Evolutionary conservation across 805 yeast genomes (phyloP), one percentile per base, ranked within the genome.

Genomic region (Starmerella davenportii): DNA sequence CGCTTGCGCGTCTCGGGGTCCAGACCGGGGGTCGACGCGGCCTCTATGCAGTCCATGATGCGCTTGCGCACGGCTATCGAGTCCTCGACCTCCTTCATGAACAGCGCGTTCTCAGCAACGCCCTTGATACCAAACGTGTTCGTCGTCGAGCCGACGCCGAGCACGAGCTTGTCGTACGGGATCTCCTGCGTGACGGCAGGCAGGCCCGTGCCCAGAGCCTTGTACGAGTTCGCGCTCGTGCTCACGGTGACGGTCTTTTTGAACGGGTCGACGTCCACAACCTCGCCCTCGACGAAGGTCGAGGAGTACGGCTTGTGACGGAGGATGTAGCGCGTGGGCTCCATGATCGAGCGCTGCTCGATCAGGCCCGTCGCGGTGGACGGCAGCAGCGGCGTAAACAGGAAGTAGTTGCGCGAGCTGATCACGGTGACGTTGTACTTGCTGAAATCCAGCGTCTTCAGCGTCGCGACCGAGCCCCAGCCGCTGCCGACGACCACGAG

Each of bases 91-190:
- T 87, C 95, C 65, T 85, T 85, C 59, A 85, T 66, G 67, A 78
- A 85, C 38, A 80, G 72, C 17, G 93, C 90, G 59, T 81, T 64
- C 61, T 85, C 93, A 45, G 52, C 51, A 43, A 85, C 93, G 60
- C 96, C 95, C 36, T 93, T 92, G 48, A 80, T 85, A 54, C 93
- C 93, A 52, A 84, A 87, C 36, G 95, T 85, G 45, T 87, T 79
- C 51, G 90, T 90, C 59, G 79, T 79, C 39, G 95, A 93, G 58
- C 96, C 96, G 42, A 87, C 94, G 44, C 93, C 93, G 44, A 82
- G 69, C 34, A 85, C 90, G 48, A 85, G 68, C 60, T 80, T 79
- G 57, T 85, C 96, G 55, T 79, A 85, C 44, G 66, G 51, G 58
- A 77, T 45, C 68, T 68, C 49, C 43, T 61, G 63, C 29, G 63